Evolutionary conservation across 225 moss, liverwort and hornwort genomes (phyloP), one percentile per base, ranked within the genome.

Genomic region (Takakia lepidozioides): DNA sequence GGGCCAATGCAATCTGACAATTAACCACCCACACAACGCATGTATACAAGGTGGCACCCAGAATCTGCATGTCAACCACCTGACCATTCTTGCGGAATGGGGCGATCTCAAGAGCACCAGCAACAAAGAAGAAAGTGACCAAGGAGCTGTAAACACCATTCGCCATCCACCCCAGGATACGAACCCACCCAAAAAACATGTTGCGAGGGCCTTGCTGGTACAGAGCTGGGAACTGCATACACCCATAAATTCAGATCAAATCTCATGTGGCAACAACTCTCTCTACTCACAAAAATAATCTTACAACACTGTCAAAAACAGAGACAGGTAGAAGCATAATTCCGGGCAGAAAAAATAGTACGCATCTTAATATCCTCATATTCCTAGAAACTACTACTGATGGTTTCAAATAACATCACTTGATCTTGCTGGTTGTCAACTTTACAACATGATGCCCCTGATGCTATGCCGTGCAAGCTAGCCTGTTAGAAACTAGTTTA

Each of bases 1-100:
- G 70, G 20, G 70, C 62, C 9, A 80, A 46, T 41, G 65, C 54
- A 16, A 80, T 61, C 60, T 80, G 80, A 10, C 68, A 55, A 46
- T 80, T 80, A 28, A 80, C 80, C 21, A 51, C 56, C 80, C 80
- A 80, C n/a, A 80, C 61, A 19, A 80, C 60, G 26, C 48, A 15
- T 23, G 80, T 80, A 63, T 74, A 74, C 70, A 80, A 66, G 8
- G 73, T 70, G 35, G 74, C 80, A 16, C 80, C 80, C 65, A 80
- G 23, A 9, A 66, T 66, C 43, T 63, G 66, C 14, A 74, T 50
- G 18, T 66, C 80, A 23, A 70, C 55, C 43, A 66, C 37, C 51
- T 68, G 59, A 3, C 80, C 80, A 56, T 51, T 66, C 34, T 59
- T 54, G 19, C 74, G 56, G 43, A 74, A 80, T 13, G 80, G 56